These are phyloP conservation scores for Mycena crocata DNA, from an alignment of 768 basidiomycete genomes.

Conservation along the genomic window DNA sequence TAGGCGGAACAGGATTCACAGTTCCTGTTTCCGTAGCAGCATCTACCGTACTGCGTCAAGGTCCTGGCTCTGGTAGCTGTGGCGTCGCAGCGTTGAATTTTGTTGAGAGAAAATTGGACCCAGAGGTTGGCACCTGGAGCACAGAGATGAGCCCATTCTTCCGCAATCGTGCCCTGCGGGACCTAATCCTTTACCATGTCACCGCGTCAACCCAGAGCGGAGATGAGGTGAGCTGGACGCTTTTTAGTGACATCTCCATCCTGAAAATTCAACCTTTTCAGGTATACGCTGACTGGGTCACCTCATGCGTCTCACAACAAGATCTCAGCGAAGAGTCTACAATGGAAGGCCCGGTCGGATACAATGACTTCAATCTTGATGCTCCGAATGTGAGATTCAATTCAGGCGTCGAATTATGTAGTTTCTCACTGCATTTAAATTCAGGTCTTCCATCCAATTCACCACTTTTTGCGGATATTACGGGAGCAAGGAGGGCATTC, in stretches of 20 bases:
- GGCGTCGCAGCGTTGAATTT: slow-evolving; percentile 18
- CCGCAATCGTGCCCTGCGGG: slow-evolving; percentile 6
- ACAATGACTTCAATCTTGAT: slow-evolving; percentile 14
- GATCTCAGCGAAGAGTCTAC: neutral
- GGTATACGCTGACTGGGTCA: neutral
- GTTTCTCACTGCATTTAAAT: neutral
- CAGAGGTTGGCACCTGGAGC: neutral
- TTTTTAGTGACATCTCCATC: neutral
- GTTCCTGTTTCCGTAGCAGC: neutral
- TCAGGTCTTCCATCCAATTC: slow-evolving; percentile 3
- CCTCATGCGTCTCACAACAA: neutral
- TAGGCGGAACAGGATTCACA: neutral
- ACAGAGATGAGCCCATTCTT: slow-evolving; percentile 1
- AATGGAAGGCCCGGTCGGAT: slow-evolving; percentile 10
- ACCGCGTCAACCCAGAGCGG: neutral
- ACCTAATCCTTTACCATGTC: slow-evolving; percentile 7
- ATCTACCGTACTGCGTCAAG: neutral
- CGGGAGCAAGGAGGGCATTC: neutral
- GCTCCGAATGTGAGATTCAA: slow-evolving; percentile 6
- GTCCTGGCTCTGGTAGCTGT: slow-evolving; percentile 9
- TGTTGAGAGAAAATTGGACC: neutral
- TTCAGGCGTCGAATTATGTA: neutral
- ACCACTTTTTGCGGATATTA: neutral
- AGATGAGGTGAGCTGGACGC: neutral
- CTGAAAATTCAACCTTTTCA: neutral